These are phyloP conservation scores for Gamarada debralockiae DNA, from an alignment of 495 filamentous ascomycete species.

Conservation along the genomic window DNA sequence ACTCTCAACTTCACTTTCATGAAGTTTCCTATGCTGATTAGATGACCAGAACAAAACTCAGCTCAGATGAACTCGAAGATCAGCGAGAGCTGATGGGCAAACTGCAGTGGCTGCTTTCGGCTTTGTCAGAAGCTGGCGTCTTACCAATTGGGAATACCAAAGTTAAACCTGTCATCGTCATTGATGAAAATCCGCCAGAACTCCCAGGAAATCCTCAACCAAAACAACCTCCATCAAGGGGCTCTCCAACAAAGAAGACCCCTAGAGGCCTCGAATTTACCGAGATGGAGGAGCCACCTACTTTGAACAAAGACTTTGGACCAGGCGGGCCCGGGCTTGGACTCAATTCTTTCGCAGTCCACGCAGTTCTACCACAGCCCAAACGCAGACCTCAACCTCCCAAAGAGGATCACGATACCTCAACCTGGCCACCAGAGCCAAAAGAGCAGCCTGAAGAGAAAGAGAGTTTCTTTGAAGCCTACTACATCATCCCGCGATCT, in stretches of 20 bases:
- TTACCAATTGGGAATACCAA: not conserved
- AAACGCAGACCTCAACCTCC: not conserved
- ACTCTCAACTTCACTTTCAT: not conserved
- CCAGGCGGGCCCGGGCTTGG: not conserved
- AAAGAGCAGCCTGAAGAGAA: not conserved
- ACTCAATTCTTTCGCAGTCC: not conserved
- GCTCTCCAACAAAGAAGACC: not conserved
- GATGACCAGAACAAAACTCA: not conserved
- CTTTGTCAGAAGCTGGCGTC: not conserved
- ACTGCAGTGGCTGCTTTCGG: not conserved
- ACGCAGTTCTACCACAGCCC: not conserved
- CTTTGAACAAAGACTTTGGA: not conserved
- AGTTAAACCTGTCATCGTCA: not conserved
- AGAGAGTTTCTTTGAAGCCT: not conserved
- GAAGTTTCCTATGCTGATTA: not conserved
- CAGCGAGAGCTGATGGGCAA: not conserved
- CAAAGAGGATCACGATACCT: not conserved
- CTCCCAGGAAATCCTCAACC: not conserved
- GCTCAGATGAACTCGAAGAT: not conserved
- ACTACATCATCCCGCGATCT: not conserved
- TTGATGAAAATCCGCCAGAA: not conserved
- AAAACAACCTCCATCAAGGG: not conserved
- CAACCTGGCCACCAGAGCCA: no score
- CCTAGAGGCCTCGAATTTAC: not conserved
- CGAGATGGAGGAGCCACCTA: not conserved